A percentile compares a stretch with the other conserved stretches of the same genome.
Conservation (phyloP, 208 protist species). For the Cochliopodium minus region DNA sequence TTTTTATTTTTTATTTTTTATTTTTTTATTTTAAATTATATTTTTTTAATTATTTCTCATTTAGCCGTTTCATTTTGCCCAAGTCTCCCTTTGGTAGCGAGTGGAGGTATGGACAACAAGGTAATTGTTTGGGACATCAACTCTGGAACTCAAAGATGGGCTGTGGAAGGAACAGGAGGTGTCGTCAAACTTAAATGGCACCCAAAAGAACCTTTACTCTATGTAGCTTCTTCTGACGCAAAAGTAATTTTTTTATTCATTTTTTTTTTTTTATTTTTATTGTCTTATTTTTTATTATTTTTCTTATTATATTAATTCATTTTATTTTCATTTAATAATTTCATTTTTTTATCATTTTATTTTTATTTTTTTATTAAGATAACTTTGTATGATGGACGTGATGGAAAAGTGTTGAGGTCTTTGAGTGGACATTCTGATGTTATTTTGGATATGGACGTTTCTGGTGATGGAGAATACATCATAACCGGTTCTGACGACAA, state of each 20-base stretch:
- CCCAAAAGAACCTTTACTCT: not conserved
- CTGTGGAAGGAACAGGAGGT: slow-evolving; percentile 37
- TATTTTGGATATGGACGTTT: not conserved
- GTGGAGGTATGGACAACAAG: slow-evolving; percentile 31
- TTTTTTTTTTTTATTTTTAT: not conserved
- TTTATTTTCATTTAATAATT: no score
- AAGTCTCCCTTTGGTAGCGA: no score
- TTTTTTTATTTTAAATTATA: no score
- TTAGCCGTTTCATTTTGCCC: no score
- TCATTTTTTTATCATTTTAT: not conserved
- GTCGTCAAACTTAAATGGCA: not conserved
- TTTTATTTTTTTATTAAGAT: not conserved
- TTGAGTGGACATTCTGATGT: not conserved
- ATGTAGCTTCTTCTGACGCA: not conserved
- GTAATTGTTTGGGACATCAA: slow-evolving; percentile 47
- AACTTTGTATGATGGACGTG: not conserved
- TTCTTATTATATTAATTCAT: not conserved
- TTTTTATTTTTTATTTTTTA: no score
- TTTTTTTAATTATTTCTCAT: no score
- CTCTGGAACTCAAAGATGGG: slow-evolving; percentile 18
- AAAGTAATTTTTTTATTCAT: not conserved
- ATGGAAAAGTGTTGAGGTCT: not conserved
- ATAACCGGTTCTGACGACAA: no score
- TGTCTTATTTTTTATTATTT: not conserved
- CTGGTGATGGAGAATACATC: no score